Base-by-base conservation (phyloP, 345 rosid species). In the Anacardium occidentale region DNA sequence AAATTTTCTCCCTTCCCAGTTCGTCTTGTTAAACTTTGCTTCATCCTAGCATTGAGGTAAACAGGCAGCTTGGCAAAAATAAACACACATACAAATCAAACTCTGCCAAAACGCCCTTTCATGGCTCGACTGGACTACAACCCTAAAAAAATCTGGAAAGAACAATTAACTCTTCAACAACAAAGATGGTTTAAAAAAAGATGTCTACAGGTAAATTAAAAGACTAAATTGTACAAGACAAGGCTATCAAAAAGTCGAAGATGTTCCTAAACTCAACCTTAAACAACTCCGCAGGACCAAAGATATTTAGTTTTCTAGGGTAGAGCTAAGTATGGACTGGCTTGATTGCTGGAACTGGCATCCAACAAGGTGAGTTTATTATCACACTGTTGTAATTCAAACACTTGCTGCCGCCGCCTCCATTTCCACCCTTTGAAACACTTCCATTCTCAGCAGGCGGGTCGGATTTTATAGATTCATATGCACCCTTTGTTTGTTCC, bases 331-430 rank as follows among this genome's bases (percentile, higher is more conserved):
- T 72, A 11, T 74, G 83, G 56, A 85, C 75, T 5, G 88, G 83
- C 71, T 83, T 82, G 26, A 76, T 24, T 20, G 84, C 74, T 18
- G 84, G 81, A 4, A 85, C 70, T 18, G 79, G 80, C 75, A 85
- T 13, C 22, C 74, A 78, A 57, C 73, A 82, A n/a, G 76, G 42
- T 14, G 85, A 69, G 25, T 64, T 76, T 47, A 76, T 24, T 10
- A 56, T 68, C 21, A 79, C 69, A 22, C 22, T 70, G 62, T 50
- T 64, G 68, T 66, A 82, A 24, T 67, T 77, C 64, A 82, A 64
- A 48, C 81, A 82, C 59, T 69, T 80, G 29, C 56, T 63, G 14
- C 61, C 56, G 26, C 71, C 76, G 42, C 68, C 69, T 50, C 68
- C 69, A 42, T 26, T 73, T 12, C 78, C 76, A 11, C 74, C 66